Base-by-base conservation (phyloP, 1,284 basidiomycete species). In the Apiotrichum mycotoxinovorans region DNA sequence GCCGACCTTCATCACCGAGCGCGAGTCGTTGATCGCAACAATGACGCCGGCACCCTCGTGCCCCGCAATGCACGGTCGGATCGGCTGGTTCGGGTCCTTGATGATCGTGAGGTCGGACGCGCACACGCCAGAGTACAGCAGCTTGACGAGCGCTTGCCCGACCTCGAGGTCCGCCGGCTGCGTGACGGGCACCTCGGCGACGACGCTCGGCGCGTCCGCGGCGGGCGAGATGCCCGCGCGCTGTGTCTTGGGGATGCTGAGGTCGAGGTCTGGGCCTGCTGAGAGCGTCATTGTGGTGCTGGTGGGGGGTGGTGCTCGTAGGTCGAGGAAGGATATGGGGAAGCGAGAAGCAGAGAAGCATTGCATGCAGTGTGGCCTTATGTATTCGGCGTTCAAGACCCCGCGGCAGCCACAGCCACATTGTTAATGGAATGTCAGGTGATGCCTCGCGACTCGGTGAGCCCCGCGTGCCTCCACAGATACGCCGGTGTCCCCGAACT, bases 21-120 rank as follows among this genome's bases (percentile, higher is more conserved):
- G 87, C 67, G 86, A 79, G n/a, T 81, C 79, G 37, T 85, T 89
- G 65, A 93, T 86, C 26, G 88, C 89, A 30, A 93, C 87, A 56
- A 93, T 78, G 44, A 81, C 66, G 35, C 79, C 79, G 4, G 73
- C 66, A 40, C 70, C 70, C 56, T 72, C 75, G 41, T 76, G 67
- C 0, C 91, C 91, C 33, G 89, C 91, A 57, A 93, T 83, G 51
- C 91, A 82, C 0, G 89, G 89, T 3, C 82, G 80, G 23, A 44
- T 18, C 47, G 42, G 33, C n/a, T 41, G 46, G 35, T 18, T 34
- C 14, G 46, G 23, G 33, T 47, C 41, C 35, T 46, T 5, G 25
- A 87, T 59, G 1, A 87, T 87, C 86, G 87, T 11, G 11, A 90
- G 80, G 69, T 90, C 88, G 50, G 87, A 89, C 69, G 90, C 66